Base-by-base conservation (phyloP, 179 eudicot species). In the Pouteria campechiana region DNA sequence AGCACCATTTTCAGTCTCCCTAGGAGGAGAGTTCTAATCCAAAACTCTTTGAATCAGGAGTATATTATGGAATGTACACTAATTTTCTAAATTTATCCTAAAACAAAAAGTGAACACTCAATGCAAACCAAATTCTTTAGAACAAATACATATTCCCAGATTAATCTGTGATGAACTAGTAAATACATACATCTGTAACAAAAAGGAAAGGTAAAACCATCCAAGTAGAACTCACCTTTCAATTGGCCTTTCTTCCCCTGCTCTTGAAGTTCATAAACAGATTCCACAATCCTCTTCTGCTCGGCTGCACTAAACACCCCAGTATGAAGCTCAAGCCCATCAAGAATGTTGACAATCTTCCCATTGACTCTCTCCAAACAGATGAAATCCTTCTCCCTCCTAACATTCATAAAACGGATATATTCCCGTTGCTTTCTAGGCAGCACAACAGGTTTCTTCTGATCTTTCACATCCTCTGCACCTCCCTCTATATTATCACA, bases 291-390 rank as follows among this genome's bases (percentile, higher is more conserved):
- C 65, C 79, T 70, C 41, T 67, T 77, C 74, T 92, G 99, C 52
- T 86, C 94, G 11, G 56, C 88, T 33, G 87, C 90, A 55, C 96
- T 92, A 54, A 92, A 82, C 41, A 85, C 94, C 48, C 85, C 81
- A 1, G 73, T 59, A 45, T 86, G 96, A 40, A 92, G 69, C 84
- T 92, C 99, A 34, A 90, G 74, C 3, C 99, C 96, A 19, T 82
- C 74, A n/a, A 87, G 59, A 46, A 92, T 77, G 67, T 92, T 86
- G 6, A 67, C 74, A 14, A 63, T 3, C 48, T 70, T 92, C 40
- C 83, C 83, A 30, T 77, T 58, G 24, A 86, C 51, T 52, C 85
- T 82, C 70, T 89, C 92, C 39, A 75, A 48, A 37, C 77, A 79
- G 12, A 67, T 68, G 42, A 64, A 86, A 53, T 92, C 96, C 57